phyloP scores from a whole-genome alignment of 768 basidiomycete genomes.

The Amanita rimosa region DNA sequence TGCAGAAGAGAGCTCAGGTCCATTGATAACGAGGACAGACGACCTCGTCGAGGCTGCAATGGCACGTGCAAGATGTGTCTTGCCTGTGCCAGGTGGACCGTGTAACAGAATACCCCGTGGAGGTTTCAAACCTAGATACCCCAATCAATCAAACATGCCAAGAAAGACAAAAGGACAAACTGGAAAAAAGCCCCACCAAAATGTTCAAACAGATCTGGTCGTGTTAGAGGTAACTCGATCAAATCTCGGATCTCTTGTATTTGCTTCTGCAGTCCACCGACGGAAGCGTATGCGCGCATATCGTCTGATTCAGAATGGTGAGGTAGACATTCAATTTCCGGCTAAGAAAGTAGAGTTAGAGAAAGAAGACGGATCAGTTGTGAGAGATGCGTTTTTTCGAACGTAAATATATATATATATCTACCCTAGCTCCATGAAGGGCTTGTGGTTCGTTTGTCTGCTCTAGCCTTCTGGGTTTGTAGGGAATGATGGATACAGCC shows the following conservation, averaged over 20 bases:
- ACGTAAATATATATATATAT: neutral
- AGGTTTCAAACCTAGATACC: constrained; percentile 74
- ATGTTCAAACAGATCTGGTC: constrained; percentile 70
- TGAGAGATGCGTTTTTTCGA: constrained; percentile 5
- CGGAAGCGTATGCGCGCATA: constrained; percentile 69
- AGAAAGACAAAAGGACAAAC: constrained; percentile 3
- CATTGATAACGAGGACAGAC: constrained; percentile 88
- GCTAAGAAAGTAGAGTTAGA: constrained; percentile 23
- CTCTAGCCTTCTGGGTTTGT: constrained; percentile 1
- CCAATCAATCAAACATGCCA: constrained; percentile 1
- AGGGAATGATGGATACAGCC: constrained; percentile 27
- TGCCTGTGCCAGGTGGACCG: constrained; percentile 96
- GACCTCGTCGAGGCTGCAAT: constrained; percentile 84
- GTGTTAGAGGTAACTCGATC: constrained; percentile 75
- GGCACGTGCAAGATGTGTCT: constrained; percentile 91
- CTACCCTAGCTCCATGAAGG: constrained; percentile 23
- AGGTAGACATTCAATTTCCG: constrained; percentile 36
- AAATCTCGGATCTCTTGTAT: constrained; percentile 79
- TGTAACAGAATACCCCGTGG: constrained; percentile 93
- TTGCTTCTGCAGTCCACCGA: constrained; percentile 85
- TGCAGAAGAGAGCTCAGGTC: constrained; percentile 88
- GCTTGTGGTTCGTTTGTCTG: constrained; percentile 10
- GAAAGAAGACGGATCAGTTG: constrained; percentile 4
- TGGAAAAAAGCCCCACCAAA: constrained; percentile 41
- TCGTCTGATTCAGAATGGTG: constrained; percentile 28